Evolutionary conservation across 148 eudicot genomes (phyloP), one percentile per base, ranked within the genome.

Genomic region (Simmondsia chinensis): DNA sequence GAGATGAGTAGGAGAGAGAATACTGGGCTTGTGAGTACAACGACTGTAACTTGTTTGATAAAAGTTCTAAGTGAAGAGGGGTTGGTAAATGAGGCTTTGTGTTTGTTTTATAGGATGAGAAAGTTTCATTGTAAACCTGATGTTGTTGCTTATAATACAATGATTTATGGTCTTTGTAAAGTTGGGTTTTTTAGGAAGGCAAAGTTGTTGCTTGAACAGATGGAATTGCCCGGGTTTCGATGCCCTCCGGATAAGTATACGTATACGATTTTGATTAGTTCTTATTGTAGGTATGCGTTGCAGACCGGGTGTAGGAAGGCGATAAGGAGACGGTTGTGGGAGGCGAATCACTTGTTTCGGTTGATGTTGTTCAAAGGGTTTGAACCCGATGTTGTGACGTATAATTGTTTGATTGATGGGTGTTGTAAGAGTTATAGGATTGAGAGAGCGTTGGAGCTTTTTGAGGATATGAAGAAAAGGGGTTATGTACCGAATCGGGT

Each of bases 351-450:
- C 51, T 54, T 88, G 58, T 83, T 88, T 40, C 63, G 87, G 22
- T 12, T 68, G 19, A 77, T 88, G 94, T 26, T 88, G 16, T 83
- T 75, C 33, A 77, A 77, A 48, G 96, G 96, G n/a, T 83, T 80
- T 54, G 65, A 44, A 20, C 96, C 94, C 13, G 94, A 88, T 71
- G 79, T 83, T 53, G 89, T 88, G 22, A 83, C 96, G 6, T 88
- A 83, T 45, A 88, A 88, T 33, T 71, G 81, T 36, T 70, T 88
- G 72, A 88, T 83, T 33, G 79, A 83, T 48, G 91, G 94, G 14
- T 88, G 91, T 64, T 83, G 96, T 61, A 88, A 88, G 66, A 88
- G 89, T 15, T 57, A 75, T 43, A 68, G 96, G 66, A 75, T 88
- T 31, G 87, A 62, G 49, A 71, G 87, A 61, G 94, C 94, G 20